Percentiles rank a stretch among this genome's conserved stretches.
Conservation (phyloP, 441 rosid genomes). For the Viola pubescens region DNA sequence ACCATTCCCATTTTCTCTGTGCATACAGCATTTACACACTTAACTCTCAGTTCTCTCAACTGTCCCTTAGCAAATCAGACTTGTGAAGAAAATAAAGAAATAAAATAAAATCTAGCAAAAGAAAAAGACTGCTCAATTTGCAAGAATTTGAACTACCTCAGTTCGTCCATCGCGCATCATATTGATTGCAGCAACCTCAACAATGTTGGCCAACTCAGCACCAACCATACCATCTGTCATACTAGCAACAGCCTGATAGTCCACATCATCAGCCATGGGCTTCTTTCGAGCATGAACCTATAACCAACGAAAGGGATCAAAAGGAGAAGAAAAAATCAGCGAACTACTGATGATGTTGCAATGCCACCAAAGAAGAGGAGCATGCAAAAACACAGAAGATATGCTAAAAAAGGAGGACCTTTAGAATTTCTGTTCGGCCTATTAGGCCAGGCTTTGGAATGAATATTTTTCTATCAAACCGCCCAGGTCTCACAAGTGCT, state of each 20-base stretch:
- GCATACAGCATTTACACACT: too few relatives aligned
- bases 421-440: slow-evolving; percentile 87
- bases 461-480: slow-evolving; percentile 74
- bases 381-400: background rate
- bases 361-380: background rate
- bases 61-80: background rate
- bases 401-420: slow-evolving; percentile 36
- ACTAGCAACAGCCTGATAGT: slow-evolving; percentile 84
- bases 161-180: slow-evolving; percentile 95
- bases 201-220: slow-evolving; percentile 92
- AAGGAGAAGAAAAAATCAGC: slow-evolving; percentile 2
- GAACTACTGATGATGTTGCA: background rate
- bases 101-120: slow-evolving; percentile 5
- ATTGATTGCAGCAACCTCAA: slow-evolving; percentile 85
- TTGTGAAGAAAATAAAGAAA: background rate
- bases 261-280: slow-evolving; percentile 94
- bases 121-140: background rate
- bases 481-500: slow-evolving; percentile 90
- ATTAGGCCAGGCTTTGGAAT: slow-evolving; percentile 88
- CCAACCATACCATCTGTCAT: slow-evolving; percentile 98
- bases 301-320: slow-evolving; percentile 1
- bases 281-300: slow-evolving; percentile 95
- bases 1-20: too few relatives aligned
- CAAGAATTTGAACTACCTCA: slow-evolving; percentile 43
- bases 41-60: background rate